A percentile compares a stretch with the other conserved stretches of the same genome.
phyloP scores from a whole-genome alignment of 1,284 basidiomycete genomes.

The Thelephora terrestris region DNA sequence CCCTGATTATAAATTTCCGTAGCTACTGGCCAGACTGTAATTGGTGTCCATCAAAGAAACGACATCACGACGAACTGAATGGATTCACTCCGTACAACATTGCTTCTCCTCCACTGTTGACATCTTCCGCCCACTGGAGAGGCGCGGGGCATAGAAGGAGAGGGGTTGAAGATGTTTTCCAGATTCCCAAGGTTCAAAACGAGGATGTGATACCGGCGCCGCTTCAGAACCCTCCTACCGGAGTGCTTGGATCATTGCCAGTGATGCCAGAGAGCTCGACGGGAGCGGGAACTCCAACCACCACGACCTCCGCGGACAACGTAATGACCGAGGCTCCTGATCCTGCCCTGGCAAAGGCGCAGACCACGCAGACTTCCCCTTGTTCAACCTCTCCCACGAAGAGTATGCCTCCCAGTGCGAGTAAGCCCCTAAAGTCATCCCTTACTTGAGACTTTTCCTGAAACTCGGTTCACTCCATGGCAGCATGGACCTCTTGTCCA shows the following conservation, averaged over 20 bases:
- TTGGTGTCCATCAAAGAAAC: constrained; percentile 15
- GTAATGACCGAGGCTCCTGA: constrained; percentile 17
- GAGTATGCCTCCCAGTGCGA: constrained; percentile 24
- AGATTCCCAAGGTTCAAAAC: constrained; percentile 3
- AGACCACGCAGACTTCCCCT: constrained; percentile 13
- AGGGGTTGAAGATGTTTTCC: constrained; percentile 4
- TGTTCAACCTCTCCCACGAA: constrained; percentile 31
- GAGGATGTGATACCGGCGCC: not conserved
- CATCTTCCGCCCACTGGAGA: constrained; percentile 7
- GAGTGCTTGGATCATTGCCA: constrained; percentile 6
- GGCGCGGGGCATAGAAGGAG: constrained; percentile 16
- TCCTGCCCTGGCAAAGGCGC: constrained; percentile 21
- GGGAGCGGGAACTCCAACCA: constrained; percentile 1
- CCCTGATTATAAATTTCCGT: not conserved
- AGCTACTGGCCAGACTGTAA: constrained; percentile 57
- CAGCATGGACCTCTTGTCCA: constrained; percentile 55
- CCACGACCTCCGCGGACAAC: constrained; percentile 7
- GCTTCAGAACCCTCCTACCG: constrained; percentile 3
- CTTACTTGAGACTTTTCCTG: not conserved
- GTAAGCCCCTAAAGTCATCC: constrained; percentile 6
- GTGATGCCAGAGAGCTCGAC: constrained; percentile 10
- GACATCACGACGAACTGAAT: not conserved
- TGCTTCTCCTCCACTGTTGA: constrained; percentile 10
- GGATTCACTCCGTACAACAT: constrained; percentile 25
- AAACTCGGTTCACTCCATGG: not conserved